Base-by-base conservation (phyloP, 768 basidiomycete species). In the Lactarius trivialis region DNA sequence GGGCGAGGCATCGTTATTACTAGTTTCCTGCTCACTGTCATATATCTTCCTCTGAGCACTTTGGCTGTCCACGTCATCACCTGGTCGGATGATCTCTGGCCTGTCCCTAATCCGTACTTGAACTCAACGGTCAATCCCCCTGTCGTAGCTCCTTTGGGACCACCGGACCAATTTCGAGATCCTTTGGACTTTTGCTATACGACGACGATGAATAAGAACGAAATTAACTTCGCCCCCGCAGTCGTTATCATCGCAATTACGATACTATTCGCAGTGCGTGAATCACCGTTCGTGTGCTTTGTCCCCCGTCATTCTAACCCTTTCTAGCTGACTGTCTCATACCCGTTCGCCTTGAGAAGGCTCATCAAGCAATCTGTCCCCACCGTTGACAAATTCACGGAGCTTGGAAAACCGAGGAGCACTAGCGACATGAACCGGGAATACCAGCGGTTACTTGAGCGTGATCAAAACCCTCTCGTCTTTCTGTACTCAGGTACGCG, bases 21-120 rank as follows among this genome's bases (percentile, higher is more conserved):
- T 50, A 85, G 81, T 32, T 91, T 91, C 68, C 68, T 86, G 24
- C 73, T 89, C 48, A 85, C 85, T 9, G 74, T 85, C 49, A 77
- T 90, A 28, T 92, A 91, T 70, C 78, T 92, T 28, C 90, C 89
- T 3, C 76, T 92, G 54, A 87, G 86, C 65, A 89, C 87, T 15
- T 83, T 92, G 78, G 82, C 87, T 0, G 75, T 91, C 19, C 88
- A 88, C 67, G 88, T 88, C 33, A 74, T 91, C 17, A 81, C 88
- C 2, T 91, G 87, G 88, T 87, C 86, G 0, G 78, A 84, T 52
- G 90, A 91, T 73, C 79, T 88, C 21, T 91, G 87, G 88, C 78
- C 79, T 7, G 81, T 89, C 30, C 73, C 81, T 0, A 89, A 89
- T 70, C 86, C 87, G 4, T 89, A 89, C 67, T 72, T 73, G 51